These are phyloP conservation scores for Closterium sp. DNA, from an alignment of 139 green algal genomes.

Conservation along the genomic window DNA sequence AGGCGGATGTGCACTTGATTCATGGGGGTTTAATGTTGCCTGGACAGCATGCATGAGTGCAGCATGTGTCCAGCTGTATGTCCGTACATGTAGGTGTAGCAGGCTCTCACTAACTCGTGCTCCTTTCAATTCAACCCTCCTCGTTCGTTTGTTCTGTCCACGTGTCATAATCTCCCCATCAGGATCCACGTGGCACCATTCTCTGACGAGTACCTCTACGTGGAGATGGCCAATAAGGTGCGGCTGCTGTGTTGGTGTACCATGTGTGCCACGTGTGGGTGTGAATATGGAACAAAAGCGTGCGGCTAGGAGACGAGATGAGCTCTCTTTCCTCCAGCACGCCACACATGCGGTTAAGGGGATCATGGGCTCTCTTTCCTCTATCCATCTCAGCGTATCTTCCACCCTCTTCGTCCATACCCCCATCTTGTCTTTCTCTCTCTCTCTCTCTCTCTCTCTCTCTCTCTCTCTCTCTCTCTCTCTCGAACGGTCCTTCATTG, in stretches of 20 bases:
- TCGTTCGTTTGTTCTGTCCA: no score
- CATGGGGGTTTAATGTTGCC: no score
- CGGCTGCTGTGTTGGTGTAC: background rate
- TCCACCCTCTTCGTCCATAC: background rate
- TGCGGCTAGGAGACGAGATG: no score
- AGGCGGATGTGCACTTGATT: no score
- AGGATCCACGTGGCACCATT: constrained; percentile 84
- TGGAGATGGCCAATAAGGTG: constrained; percentile 68
- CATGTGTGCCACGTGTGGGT: background rate
- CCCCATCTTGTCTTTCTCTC: background rate
- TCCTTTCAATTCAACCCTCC: no score
- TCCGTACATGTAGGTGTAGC: no score
- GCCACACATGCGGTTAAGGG: no score
- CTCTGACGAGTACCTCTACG: constrained; percentile 74
- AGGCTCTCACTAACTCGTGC: no score
- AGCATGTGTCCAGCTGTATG: no score
- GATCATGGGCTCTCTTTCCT: background rate
- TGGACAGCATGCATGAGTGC: no score
- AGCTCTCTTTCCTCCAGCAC: no score
- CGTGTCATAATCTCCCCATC: background rate
- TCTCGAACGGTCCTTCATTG: no score
- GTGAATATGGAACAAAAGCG: background rate
- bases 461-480: background rate
- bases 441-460: background rate
- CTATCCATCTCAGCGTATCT: background rate